Evolutionary conservation across 116 monocot species (phyloP).

Genomic region (Trichopus zeylanicus): DNA sequence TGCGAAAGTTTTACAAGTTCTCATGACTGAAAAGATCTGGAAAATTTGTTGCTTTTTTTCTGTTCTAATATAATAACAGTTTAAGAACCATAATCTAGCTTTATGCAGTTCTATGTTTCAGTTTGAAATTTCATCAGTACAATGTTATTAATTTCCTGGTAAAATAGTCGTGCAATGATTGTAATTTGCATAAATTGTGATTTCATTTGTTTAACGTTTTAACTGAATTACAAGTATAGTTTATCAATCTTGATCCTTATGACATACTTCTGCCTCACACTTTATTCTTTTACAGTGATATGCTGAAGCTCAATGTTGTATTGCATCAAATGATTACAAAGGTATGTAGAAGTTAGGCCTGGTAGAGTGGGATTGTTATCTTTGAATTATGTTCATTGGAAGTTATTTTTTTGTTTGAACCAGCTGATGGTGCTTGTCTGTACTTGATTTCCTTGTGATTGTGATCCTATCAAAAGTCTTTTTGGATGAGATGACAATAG

Average conservation of each 20-base stretch:
- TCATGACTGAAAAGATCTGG: too few species aligned
- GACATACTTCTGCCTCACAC: neutral
- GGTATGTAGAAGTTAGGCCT: constrained; percentile 23
- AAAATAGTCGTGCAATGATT: neutral
- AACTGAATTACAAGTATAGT: neutral
- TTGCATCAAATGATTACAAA: constrained; percentile 92
- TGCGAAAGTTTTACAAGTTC: too few species aligned
- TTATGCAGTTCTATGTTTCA: too few species aligned
- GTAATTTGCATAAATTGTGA: neutral
- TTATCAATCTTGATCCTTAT: neutral
- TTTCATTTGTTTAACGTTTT: neutral
- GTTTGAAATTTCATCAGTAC: neutral
- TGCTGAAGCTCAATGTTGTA: constrained; percentile 90
- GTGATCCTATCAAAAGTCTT: too few species aligned
- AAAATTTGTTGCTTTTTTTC: too few species aligned
- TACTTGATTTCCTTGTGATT: neutral
- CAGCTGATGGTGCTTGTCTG: neutral
- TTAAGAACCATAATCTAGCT: too few species aligned
- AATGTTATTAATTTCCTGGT: neutral
- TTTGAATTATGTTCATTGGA: neutral
- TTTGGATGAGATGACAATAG: too few species aligned
- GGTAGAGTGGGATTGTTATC: neutral
- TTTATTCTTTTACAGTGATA: constrained; percentile 58
- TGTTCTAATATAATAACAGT: too few species aligned
- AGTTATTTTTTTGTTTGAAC: too few species aligned